Percentiles rank a stretch among this genome's conserved stretches.
Conservation (phyloP, 2,329 filamentous ascomycete species). For the Penicillium sp. region DNA sequence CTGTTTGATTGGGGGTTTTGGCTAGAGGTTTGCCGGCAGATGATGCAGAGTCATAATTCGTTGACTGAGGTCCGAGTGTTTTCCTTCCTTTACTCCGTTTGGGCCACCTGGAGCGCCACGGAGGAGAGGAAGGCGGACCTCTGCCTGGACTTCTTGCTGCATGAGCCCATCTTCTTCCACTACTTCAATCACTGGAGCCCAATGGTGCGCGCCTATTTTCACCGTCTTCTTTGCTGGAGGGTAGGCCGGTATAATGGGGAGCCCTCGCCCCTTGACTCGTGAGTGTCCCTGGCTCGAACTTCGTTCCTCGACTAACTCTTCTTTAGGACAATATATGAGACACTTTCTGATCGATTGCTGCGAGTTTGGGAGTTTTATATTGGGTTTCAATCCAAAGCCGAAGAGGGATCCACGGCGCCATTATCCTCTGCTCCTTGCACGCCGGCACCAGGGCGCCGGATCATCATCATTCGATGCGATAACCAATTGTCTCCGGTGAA, state of each 20-base stretch:
- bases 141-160: slow-evolving; percentile 69
- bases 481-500: slow-evolving; percentile 48
- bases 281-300: slow-evolving; percentile 36
- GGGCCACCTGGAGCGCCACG: slow-evolving; percentile 65
- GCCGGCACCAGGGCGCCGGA: slow-evolving; percentile 75
- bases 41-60: slow-evolving; percentile 77
- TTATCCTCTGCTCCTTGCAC: slow-evolving; percentile 76
- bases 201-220: slow-evolving; percentile 89
- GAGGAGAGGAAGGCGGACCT: slow-evolving; percentile 62
- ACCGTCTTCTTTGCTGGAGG: slow-evolving; percentile 85
- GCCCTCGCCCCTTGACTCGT: slow-evolving; percentile 61
- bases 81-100: slow-evolving; percentile 72
- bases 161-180: slow-evolving; percentile 67
- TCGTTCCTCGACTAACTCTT: slow-evolving; percentile 5
- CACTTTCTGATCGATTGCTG: slow-evolving; percentile 62
- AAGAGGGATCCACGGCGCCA: slow-evolving; percentile 49
- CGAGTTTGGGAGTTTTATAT: slow-evolving; percentile 74
- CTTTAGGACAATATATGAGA: slow-evolving; percentile 62
- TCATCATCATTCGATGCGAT: slow-evolving; percentile 85
- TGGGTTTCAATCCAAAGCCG: slow-evolving; percentile 63
- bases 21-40: slow-evolving; percentile 71
- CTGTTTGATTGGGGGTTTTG: slow-evolving; percentile 66
- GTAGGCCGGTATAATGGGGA: slow-evolving; percentile 69
- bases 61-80: slow-evolving; percentile 83
- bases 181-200: slow-evolving; percentile 94